These are phyloP conservation scores for Prunella vulgaris DNA, from an alignment of 257 asterid genomes.

Conservation along the genomic window DNA sequence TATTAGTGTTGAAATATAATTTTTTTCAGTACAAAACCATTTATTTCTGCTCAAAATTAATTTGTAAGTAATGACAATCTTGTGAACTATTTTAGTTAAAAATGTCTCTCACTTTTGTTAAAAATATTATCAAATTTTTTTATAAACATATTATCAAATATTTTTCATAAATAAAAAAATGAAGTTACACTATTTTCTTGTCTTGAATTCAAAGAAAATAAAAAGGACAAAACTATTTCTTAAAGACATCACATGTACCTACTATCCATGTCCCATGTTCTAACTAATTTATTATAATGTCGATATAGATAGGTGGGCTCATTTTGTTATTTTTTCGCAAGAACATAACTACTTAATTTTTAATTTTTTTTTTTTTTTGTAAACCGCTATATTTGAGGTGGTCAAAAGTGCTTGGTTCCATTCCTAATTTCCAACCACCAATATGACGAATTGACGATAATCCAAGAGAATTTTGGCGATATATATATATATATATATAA, in stretches of 20 bases:
- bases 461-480: no score
- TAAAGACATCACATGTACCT: slow-evolving; percentile 46
- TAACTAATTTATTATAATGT: slow-evolving; percentile 17
- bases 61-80: no score
- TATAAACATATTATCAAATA: no score
- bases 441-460: background rate
- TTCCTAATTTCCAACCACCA: slow-evolving; percentile 17
- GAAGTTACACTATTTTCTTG: background rate
- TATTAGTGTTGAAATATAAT: no score
- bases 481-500: no score
- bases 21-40: no score
- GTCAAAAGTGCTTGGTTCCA: slow-evolving; percentile 14
- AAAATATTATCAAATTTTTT: no score
- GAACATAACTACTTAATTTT: background rate
- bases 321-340: background rate
- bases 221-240: slow-evolving; percentile 32
- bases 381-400: slow-evolving; percentile 6
- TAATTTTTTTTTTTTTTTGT: background rate
- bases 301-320: slow-evolving; percentile 19
- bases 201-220: slow-evolving; percentile 25
- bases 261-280: slow-evolving; percentile 28
- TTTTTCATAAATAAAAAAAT: background rate
- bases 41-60: no score
- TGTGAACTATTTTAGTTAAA: no score
- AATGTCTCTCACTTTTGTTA: no score